phyloP scores from a whole-genome alignment of 805 yeast species.

The Schwanniomyces polymorphus region DNA sequence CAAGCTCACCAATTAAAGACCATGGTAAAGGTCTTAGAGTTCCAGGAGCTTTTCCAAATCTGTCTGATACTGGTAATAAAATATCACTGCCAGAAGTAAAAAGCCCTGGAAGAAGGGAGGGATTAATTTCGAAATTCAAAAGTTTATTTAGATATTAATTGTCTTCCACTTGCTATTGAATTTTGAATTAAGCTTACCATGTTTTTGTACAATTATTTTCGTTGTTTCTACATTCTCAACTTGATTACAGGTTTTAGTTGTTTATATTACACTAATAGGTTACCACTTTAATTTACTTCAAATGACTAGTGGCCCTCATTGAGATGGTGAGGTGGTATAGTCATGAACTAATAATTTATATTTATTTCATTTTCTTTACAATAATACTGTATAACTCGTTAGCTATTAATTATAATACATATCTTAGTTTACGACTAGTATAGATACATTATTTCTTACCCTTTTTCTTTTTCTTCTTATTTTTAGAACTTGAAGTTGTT shows the following conservation, averaged over 20 bases:
- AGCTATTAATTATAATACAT: not conserved
- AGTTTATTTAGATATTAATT: conserved; percentile 29
- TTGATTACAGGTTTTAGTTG: not conserved
- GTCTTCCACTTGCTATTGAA: not conserved
- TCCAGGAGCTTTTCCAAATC: conserved; percentile 16
- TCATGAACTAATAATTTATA: not conserved
- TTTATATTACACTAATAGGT: not conserved
- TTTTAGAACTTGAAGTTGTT: conserved; percentile 6
- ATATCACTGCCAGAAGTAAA: conserved; percentile 5
- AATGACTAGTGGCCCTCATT: not conserved
- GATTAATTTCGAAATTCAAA: conserved; percentile 29
- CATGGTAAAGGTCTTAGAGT: conserved; percentile 15
- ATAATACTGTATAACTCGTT: not conserved
- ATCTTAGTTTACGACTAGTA: not conserved
- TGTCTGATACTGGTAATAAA: conserved; percentile 5
- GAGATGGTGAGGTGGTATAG: not conserved
- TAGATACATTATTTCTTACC: conserved; percentile 22
- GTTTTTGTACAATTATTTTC: not conserved
- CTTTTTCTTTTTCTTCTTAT: conserved; percentile 32
- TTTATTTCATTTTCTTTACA: not conserved
- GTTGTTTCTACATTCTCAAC: not conserved
- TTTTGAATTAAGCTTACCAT: not conserved
- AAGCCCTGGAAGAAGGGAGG: conserved; percentile 19
- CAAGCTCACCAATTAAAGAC: not conserved
- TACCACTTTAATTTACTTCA: not conserved